Base-by-base conservation (phyloP, 768 basidiomycete species). In the Phanerodontia chrysosporium region DNA sequence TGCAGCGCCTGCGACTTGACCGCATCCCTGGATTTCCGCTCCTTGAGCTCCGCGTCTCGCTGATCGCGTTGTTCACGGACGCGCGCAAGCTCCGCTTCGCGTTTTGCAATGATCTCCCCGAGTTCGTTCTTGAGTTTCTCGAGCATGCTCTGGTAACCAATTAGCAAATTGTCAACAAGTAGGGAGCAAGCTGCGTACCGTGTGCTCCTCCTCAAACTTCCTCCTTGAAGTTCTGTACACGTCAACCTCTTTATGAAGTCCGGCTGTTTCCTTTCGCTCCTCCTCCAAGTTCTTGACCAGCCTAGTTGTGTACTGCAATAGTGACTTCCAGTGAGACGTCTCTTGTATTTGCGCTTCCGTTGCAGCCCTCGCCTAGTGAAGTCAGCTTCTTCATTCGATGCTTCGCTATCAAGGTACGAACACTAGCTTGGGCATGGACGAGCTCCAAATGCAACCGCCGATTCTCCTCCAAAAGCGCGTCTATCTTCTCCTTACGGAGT, bases 41-140 rank as follows among this genome's bases (percentile, higher is more conserved):
- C 92, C 32, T 76, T 70, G 28, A 90, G 64, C 63, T 92, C 91
- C 3, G 84, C 82, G 8, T 70, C 67, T 46, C 77, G 77, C 61
- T 88, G 85, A 62, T 92, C 90, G 7, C 90, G 83, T 61, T 84
- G 79, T 53, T 87, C 87, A 22, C 90, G 83, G 21, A 92, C 76
- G 30, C 90, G 83, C 21, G 77, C 70, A 64, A 82, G 83, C 55
- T 92, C 90, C 2, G 32, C 2, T 75, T 72, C 62, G 90, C 87
- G 35, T 86, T 87, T 89, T 9, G 75, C 74, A 36, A 89, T 70
- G 69, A 83, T 77, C 0, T 70, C 68, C 64, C 82, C 85, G 30
- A 89, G 74, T 29, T 95, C 90, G 62, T 87, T 80, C n/a, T 79
- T 75, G 35, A 76, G 72, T 66, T 82, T 77, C 28, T 76, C 78